Base-by-base conservation (phyloP, 2,329 filamentous ascomycete species). In the Coleophoma eucalyptorum region DNA sequence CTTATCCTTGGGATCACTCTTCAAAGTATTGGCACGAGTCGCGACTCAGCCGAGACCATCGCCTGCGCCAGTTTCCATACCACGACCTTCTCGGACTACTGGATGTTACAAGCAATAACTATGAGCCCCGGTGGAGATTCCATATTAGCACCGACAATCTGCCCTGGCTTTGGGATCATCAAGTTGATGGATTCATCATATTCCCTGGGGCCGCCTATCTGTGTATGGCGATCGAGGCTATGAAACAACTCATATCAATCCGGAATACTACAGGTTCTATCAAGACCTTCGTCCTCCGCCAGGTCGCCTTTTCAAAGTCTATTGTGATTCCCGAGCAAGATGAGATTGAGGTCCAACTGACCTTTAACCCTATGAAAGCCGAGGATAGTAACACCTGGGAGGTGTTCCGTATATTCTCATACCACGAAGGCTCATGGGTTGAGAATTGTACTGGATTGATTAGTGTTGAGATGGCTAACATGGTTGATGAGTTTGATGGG, bases 1-100 rank as follows among this genome's bases (percentile, higher is more conserved):
- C 69, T 1, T 80, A 80, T 51, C 68, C 73, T 2, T 81, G 77
- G 75, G 76, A 80, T 26, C 77, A 79, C 50, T 61, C 63, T 18
- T 73, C 70, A 37, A 62, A 59, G 0, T 78, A 78, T 57, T 80
- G 77, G 77, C 69, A 75, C 51, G 77, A 81, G 16, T 37, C 31
- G 13, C 32, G 35, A 11, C 8, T 38, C 3, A 47, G 45, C 40
- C 20, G 26, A 11, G 37, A 43, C 18, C 33, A 20, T 20, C 42
- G 40, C 20, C 19, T 50, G 11, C 33, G 41, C 4, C n/a, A n/a
- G n/a, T n/a, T 69, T 49, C 69, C 70, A 3, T 68, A 74, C 16
- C 72, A 75, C 44, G 77, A 81, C 49, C 68, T 80, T 1, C 73
- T 81, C 26, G 78, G 78, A 16, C 33, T 38, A 10, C 51, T 42